These are phyloP conservation scores for Saccharomycopsis fermentans DNA, from an alignment of 805 yeast species.

Conservation along the genomic window DNA sequence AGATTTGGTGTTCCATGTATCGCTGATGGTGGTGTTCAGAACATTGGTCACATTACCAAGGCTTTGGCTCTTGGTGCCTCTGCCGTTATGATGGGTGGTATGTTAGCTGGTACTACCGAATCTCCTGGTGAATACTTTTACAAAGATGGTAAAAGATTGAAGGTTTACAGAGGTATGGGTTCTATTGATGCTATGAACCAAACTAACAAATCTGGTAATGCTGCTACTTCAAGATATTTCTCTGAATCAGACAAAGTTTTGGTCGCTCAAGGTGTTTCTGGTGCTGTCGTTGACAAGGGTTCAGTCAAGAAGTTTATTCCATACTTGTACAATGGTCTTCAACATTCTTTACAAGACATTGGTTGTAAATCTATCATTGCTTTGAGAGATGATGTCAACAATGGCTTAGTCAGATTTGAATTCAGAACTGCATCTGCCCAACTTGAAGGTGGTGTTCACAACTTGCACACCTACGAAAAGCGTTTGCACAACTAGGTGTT, in stretches of 20 bases:
- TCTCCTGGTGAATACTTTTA: slow-evolving; percentile 97
- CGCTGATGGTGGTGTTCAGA: slow-evolving; percentile 99
- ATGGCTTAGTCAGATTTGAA: slow-evolving; percentile 82
- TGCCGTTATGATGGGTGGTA: slow-evolving; percentile 98
- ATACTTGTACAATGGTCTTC: slow-evolving; percentile 88
- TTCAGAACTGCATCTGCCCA: slow-evolving; percentile 98
- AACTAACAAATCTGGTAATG: slow-evolving; percentile 82
- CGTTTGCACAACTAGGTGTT: slow-evolving; percentile 70
- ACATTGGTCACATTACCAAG: slow-evolving; percentile 96
- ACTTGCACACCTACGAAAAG: slow-evolving; percentile 94
- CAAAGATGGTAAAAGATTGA: slow-evolving; percentile 96
- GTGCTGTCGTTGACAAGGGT: slow-evolving; percentile 95
- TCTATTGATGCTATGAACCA: slow-evolving; percentile 97
- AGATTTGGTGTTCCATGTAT: slow-evolving; percentile 96
- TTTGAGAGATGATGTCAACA: slow-evolving; percentile 53
- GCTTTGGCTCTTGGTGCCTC: slow-evolving; percentile 97
- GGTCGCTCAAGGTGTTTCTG: slow-evolving; percentile 98
- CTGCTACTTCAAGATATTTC: slow-evolving; percentile 96
- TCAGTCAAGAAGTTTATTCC: slow-evolving; percentile 90
- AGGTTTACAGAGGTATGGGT: slow-evolving; percentile 99
- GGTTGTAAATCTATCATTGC: slow-evolving; percentile 63
- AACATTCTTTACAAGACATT: slow-evolving; percentile 97
- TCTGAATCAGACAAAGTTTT: slow-evolving; percentile 91
- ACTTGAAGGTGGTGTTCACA: slow-evolving; percentile 96
- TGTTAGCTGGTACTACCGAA: slow-evolving; percentile 96